Evolutionary conservation across 2,329 filamentous ascomycete species (phyloP).

Genomic region (Scedosporium dehoogii): DNA sequence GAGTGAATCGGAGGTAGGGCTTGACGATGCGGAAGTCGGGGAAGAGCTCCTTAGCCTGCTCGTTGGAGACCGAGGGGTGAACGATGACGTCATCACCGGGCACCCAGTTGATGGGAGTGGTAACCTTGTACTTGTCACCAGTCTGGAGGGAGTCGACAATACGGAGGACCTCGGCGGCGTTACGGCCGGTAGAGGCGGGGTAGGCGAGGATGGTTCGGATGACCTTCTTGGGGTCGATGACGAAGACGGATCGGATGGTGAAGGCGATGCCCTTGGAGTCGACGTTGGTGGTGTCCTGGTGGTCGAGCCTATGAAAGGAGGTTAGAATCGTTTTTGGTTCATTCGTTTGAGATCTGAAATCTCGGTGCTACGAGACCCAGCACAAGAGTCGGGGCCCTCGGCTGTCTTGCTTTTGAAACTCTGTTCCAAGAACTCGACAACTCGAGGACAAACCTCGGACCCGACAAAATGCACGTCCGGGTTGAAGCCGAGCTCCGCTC

Average conservation of each 20-base stretch:
- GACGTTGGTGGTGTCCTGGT: constrained; percentile 73
- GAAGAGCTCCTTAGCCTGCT: constrained; percentile 82
- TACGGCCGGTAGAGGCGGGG: constrained; percentile 81
- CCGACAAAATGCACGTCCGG: too few species aligned
- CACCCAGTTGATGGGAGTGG: constrained; percentile 84
- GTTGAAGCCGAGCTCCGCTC: too few species aligned
- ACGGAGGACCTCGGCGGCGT: constrained; percentile 69
- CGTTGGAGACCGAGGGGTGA: constrained; percentile 70
- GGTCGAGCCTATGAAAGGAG: constrained; percentile 48
- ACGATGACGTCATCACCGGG: constrained; percentile 89
- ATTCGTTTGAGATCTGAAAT: too few species aligned
- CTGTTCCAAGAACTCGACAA: too few species aligned
- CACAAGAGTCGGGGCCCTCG: neutral
- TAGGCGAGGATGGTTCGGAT: constrained; percentile 89
- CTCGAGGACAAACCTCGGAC: too few species aligned
- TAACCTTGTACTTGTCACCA: constrained; percentile 79
- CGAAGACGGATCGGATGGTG: constrained; percentile 89
- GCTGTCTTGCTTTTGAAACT: too few species aligned
- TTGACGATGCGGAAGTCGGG: constrained; percentile 61
- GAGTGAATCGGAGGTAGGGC: constrained; percentile 66
- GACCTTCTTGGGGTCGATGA: constrained; percentile 90
- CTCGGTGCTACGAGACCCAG: neutral
- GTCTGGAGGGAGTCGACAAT: constrained; percentile 72
- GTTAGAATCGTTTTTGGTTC: constrained; percentile 7
- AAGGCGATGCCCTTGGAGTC: constrained; percentile 78